Evolutionary conservation across 257 asterid genomes (phyloP).

Genomic region (Prunella vulgaris): DNA sequence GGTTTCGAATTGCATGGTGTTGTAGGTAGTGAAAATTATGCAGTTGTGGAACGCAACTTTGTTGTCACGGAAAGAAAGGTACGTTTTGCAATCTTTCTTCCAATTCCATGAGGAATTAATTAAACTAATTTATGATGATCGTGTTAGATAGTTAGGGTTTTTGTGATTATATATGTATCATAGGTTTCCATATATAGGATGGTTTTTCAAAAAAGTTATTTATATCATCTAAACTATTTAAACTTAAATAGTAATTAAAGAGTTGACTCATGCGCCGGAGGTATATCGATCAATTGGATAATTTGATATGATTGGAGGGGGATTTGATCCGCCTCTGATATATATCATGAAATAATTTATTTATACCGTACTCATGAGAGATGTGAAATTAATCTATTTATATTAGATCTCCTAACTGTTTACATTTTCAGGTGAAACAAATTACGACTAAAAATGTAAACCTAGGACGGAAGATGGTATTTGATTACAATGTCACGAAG

Average conservation of each 20-base stretch:
- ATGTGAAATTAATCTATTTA: too few relatives aligned
- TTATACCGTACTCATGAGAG: too few relatives aligned
- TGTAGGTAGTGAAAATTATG: constrained; percentile 25
- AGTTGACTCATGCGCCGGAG: too few relatives aligned
- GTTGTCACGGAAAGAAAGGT: constrained; percentile 31
- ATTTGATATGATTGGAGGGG: too few relatives aligned
- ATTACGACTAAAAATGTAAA: not conserved
- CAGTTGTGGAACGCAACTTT: constrained; percentile 19
- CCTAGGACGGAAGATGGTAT: constrained; percentile 25
- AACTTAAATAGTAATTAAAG: too few relatives aligned
- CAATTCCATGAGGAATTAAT: not conserved
- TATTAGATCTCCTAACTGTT: not conserved
- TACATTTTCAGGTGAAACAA: not conserved
- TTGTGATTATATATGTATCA: not conserved
- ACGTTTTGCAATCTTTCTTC: not conserved
- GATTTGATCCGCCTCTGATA: too few relatives aligned
- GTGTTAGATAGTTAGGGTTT: not conserved
- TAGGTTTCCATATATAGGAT: not conserved
- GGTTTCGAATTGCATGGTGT: constrained; percentile 9
- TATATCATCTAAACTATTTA: too few relatives aligned
- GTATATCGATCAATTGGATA: too few relatives aligned
- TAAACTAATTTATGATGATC: not conserved
- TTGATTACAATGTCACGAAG: not conserved
- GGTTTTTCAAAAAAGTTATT: too few relatives aligned
- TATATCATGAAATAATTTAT: too few relatives aligned